phyloP scores from a whole-genome alignment of 345 rosid species.

The Eucalyptus pumila region DNA sequence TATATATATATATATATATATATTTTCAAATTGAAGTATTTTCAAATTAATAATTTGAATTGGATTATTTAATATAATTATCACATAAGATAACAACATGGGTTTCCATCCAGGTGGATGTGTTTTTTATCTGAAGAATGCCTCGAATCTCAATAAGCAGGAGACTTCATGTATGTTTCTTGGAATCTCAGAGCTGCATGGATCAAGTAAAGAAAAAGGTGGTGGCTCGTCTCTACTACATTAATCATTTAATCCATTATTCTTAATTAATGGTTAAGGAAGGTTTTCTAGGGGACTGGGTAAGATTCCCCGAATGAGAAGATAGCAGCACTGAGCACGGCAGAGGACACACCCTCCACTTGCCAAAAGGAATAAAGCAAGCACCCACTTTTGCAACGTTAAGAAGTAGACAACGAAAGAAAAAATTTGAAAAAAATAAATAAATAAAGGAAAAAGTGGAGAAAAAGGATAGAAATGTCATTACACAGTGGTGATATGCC shows the following conservation, averaged over 20 bases:
- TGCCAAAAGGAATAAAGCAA: neutral
- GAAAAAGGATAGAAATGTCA: neutral
- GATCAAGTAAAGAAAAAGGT: neutral
- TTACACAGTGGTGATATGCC: neutral
- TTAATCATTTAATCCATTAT: neutral
- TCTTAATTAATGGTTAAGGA: neutral
- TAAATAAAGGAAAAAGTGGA: too few species aligned
- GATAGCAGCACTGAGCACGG: neutral
- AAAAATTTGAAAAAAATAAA: neutral
- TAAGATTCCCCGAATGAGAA: neutral
- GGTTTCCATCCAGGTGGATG: neutral
- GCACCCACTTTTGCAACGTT: neutral
- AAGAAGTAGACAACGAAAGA: neutral
- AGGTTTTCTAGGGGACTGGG: neutral
- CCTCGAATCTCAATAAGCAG: neutral
- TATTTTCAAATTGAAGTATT: too few species aligned
- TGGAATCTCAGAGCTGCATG: neutral
- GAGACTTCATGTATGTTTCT: neutral
- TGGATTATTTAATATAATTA: neutral
- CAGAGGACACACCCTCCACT: neutral
- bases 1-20: too few species aligned
- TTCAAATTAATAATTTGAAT: too few species aligned
- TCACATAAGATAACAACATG: neutral
- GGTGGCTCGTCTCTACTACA: neutral
- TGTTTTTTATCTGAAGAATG: neutral